These are phyloP conservation scores for Graphilbum sp. DNA, from an alignment of 2,329 filamentous ascomycete genomes.

Conservation along the genomic window DNA sequence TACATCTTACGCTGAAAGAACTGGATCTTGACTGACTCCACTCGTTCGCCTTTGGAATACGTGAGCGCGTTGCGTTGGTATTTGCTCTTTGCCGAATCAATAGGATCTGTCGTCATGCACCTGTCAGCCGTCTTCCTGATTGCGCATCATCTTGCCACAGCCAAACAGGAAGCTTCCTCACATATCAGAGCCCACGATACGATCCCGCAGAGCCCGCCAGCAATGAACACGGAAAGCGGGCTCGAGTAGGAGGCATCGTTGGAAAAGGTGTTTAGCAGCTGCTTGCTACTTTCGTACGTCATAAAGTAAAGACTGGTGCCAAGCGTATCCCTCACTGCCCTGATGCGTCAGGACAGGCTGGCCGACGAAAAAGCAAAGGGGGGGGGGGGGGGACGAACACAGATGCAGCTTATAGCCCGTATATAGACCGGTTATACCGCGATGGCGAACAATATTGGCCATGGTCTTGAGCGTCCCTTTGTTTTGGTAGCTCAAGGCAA, in stretches of 20 bases:
- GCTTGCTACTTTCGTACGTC: constrained; percentile 77
- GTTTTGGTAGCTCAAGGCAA: constrained; percentile 56
- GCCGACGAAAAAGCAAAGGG: background rate
- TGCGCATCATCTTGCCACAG: background rate
- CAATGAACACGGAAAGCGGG: constrained; percentile 60
- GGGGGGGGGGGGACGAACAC: constrained; percentile 30
- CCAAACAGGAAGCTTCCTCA: no score
- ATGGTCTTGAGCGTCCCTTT: constrained; percentile 65
- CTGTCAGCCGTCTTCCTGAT: background rate
- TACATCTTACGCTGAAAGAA: constrained; percentile 70
- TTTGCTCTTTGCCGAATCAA: constrained; percentile 72
- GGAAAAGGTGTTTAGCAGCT: constrained; percentile 58
- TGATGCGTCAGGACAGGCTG: background rate
- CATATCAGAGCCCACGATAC: constrained; percentile 68
- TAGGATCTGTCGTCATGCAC: constrained; percentile 35
- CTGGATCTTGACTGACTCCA: constrained; percentile 55
- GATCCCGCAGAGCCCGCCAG: constrained; percentile 67
- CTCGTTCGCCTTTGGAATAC: constrained; percentile 45
- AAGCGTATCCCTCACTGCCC: constrained; percentile 59
- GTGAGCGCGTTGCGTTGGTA: constrained; percentile 71
- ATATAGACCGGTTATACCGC: constrained; percentile 59
- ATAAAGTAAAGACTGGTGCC: constrained; percentile 79
- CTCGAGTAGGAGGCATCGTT: constrained; percentile 59
- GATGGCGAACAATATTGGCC: constrained; percentile 58
- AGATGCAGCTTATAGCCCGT: constrained; percentile 68